These are phyloP conservation scores for Penicillium fimorum DNA, from an alignment of 495 filamentous ascomycete genomes.

Conservation along the genomic window DNA sequence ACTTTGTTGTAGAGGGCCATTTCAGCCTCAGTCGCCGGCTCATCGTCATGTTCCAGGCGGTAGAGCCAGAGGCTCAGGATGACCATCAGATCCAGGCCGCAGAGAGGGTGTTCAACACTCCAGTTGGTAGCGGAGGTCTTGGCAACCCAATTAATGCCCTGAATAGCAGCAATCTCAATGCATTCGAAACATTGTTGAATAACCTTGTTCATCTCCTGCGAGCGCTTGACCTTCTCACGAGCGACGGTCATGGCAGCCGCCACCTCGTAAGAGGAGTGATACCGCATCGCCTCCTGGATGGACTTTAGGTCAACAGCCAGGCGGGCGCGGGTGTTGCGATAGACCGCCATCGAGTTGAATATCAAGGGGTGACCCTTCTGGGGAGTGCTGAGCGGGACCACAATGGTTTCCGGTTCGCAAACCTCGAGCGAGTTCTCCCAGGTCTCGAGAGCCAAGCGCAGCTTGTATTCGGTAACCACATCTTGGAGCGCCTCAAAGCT, in stretches of 20 bases:
- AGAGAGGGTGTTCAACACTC: constrained; percentile 98
- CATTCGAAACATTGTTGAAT: constrained; percentile 98
- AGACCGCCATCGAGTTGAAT: constrained; percentile 98
- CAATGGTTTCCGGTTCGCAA: constrained; percentile 88
- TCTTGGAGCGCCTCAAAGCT: constrained; percentile 94
- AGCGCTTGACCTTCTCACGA: constrained; percentile 87
- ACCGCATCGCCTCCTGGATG: constrained; percentile 93
- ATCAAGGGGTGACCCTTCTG: constrained; percentile 97
- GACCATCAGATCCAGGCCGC: constrained; percentile 96
- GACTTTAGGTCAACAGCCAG: constrained; percentile 93
- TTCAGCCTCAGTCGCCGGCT: constrained; percentile 88
- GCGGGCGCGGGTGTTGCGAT: constrained; percentile 88
- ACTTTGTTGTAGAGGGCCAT: constrained; percentile 93
- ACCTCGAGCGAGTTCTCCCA: constrained; percentile 96
- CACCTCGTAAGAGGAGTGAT: constrained; percentile 96
- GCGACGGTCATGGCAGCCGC: constrained; percentile 94
- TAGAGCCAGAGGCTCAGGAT: constrained; percentile 98
- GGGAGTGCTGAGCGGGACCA: constrained; percentile 87
- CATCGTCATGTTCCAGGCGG: constrained; percentile 97
- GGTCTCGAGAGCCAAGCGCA: constrained; percentile 90
- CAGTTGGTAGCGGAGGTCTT: constrained; percentile 96
- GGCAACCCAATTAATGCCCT: constrained; percentile 97
- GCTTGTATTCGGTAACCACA: constrained; percentile 97
- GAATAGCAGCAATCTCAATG: constrained; percentile 91
- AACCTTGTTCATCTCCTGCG: constrained; percentile 96